phyloP scores from a whole-genome alignment of 2,329 filamentous ascomycete species.

The Cordyceps cateniannulata region DNA sequence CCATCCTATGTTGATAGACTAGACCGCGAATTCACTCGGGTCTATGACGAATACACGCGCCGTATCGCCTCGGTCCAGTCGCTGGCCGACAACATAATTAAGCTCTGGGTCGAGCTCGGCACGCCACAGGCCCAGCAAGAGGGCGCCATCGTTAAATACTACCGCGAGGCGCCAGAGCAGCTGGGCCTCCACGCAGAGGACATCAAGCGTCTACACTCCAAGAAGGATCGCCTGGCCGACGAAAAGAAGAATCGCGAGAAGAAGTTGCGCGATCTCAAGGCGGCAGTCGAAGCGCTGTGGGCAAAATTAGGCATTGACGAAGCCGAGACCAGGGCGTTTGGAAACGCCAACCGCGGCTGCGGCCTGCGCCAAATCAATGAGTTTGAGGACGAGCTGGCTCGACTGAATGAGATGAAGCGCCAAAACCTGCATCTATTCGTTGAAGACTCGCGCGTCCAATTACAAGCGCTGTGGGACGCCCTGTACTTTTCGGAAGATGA shows the following conservation, averaged over 20 bases:
- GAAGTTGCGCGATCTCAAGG: constrained; percentile 66
- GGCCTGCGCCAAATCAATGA: constrained; percentile 91
- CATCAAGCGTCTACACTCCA: constrained; percentile 61
- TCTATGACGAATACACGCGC: constrained; percentile 93
- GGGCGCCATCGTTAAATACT: constrained; percentile 76
- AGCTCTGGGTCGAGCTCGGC: constrained; percentile 91
- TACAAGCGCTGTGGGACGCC: constrained; percentile 92
- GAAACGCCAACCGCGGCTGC: constrained; percentile 82
- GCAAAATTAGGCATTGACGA: constrained; percentile 79
- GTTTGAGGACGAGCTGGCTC: constrained; percentile 81
- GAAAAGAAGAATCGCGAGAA: constrained; percentile 85
- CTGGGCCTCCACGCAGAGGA: constrained; percentile 88
- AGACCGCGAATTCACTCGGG: constrained; percentile 84
- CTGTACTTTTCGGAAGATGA: constrained; percentile 96
- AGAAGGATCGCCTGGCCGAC: constrained; percentile 74
- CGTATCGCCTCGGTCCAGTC: constrained; percentile 70
- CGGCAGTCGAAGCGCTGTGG: constrained; percentile 81
- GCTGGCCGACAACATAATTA: constrained; percentile 78
- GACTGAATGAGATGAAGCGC: constrained; percentile 86
- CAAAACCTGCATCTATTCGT: constrained; percentile 95
- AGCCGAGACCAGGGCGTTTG: constrained; percentile 74
- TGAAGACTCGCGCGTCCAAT: constrained; percentile 81
- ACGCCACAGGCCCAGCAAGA: constrained; percentile 93
- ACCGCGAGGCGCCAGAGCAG: constrained; percentile 87
- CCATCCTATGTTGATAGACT: constrained; percentile 79